Percentiles rank a stretch among this genome's conserved stretches.
These are phyloP conservation scores for Fusarium fracticaudum DNA, from an alignment of 2,329 filamentous ascomycete species.

Conservation along the genomic window DNA sequence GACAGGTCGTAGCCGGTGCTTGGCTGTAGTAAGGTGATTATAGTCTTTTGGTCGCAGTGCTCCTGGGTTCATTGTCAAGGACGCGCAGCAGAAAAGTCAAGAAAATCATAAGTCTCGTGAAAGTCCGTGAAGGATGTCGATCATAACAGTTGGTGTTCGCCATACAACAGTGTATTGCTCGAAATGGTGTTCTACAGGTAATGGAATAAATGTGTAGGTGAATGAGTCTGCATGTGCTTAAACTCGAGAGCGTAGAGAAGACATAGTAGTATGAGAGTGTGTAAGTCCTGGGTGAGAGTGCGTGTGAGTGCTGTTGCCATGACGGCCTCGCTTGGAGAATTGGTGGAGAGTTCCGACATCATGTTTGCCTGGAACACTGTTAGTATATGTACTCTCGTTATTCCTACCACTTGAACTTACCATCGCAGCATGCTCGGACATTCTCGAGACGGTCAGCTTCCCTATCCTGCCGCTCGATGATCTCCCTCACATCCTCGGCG, in stretches of 20 bases:
- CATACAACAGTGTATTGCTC: slow-evolving; percentile 18
- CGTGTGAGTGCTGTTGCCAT: slow-evolving; percentile 46
- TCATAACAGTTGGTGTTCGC: slow-evolving; percentile 37
- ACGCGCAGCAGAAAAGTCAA: slow-evolving; percentile 27
- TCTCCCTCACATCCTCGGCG: slow-evolving; percentile 82
- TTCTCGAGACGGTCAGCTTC: slow-evolving; percentile 89
- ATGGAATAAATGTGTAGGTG: slow-evolving; percentile 5
- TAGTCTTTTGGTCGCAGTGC: slow-evolving; percentile 30
- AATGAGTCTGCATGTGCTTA: slow-evolving; percentile 36
- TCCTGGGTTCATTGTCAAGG: slow-evolving; percentile 29
- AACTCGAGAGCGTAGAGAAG: slow-evolving; percentile 49
- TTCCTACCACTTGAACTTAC: slow-evolving; percentile 60
- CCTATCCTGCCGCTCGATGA: slow-evolving; percentile 81
- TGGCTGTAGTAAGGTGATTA: slow-evolving; percentile 38
- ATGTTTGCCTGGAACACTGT: slow-evolving; percentile 68
- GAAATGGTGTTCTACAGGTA: slow-evolving; percentile 4
- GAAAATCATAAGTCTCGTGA: slow-evolving; percentile 46
- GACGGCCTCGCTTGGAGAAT: slow-evolving; percentile 57
- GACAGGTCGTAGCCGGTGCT: slow-evolving; percentile 37
- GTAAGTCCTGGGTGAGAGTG: slow-evolving; percentile 51
- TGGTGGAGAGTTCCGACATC: slow-evolving; percentile 71
- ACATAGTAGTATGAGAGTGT: slow-evolving; percentile 48
- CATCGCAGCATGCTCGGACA: slow-evolving; percentile 96
- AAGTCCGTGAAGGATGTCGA: slow-evolving; percentile 43
- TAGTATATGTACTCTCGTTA: slow-evolving; percentile 28